A percentile compares a stretch with the other conserved stretches of the same genome.
These are phyloP conservation scores for Lathyrus tuberosus DNA, from an alignment of 306 rosid species.

Conservation along the genomic window DNA sequence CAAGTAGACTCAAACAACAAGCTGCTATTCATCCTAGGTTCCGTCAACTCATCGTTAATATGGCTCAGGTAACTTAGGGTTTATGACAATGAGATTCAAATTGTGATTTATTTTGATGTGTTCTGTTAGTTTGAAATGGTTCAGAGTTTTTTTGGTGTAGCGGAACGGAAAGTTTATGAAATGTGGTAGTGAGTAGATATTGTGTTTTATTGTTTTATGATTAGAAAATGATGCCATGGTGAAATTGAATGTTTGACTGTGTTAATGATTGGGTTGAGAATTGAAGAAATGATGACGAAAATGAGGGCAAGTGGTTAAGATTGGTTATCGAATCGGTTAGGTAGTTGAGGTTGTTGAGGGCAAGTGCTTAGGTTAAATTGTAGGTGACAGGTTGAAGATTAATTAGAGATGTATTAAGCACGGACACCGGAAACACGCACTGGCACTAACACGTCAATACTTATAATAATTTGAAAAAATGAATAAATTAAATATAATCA, in stretches of 20 bases:
- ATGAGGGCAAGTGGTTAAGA: no score
- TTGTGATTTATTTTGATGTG: neutral
- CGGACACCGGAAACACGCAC: no score
- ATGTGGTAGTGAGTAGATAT: no score
- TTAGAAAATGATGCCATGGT: no score
- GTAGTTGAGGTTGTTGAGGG: neutral
- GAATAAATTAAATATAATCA: no score
- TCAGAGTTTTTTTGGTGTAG: neutral
- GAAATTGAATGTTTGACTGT: no score
- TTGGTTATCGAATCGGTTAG: constrained; percentile 9
- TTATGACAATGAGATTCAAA: neutral
- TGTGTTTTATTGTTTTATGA: no score
- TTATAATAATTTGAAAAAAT: no score
- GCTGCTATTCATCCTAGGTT: constrained; percentile 81
- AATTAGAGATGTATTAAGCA: neutral
- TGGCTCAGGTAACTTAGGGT: constrained; percentile 58
- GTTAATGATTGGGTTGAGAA: no score
- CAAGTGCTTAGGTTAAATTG: constrained; percentile 10
- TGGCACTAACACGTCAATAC: no score
- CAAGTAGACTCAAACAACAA: constrained; percentile 68
- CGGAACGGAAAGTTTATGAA: no score
- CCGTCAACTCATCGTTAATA: constrained; percentile 63
- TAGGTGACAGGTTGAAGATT: constrained; percentile 4
- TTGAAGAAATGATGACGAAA: no score
- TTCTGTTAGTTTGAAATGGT: neutral